Evolutionary conservation across 257 asterid species (phyloP), one percentile per base, ranked within the genome.

Genomic region (Nicotiana benthamiana): DNA sequence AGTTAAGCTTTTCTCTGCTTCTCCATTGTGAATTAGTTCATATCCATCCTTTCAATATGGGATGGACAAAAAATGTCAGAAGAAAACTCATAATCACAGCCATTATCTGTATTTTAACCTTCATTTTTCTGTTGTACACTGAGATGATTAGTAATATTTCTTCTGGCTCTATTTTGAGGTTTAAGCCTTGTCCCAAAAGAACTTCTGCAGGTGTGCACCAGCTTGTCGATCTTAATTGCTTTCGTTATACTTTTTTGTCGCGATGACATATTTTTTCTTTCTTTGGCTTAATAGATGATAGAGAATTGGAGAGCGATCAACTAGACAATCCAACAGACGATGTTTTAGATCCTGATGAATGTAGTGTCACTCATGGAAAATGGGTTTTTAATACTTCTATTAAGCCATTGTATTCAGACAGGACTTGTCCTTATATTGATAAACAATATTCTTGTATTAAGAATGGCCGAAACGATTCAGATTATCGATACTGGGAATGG

Each of bases 331-430:
- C 89, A 72, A 89, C 91, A 27, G 98, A 94, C 80, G 97, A 91
- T 74, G 92, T 63, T 82, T 93, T 95, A 64, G 96, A 92, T 83
- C 94, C 96, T 5, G 91, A 95, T 57, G 97, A 92, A 80, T 93
- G 99, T 80, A 81, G 86, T 30, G 83, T 91, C 28, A 82, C 30
- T 22, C 86, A 85, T 11, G 99, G 99, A 53, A 90, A 90, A 86
- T 93, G 98, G 98, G 90, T 93, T 22, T 93, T 89, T 79, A 92
- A 95, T 75, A 66, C 86, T 85, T 40, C 96, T 3, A 82, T 89
- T 16, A 85, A 89, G 87, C 99, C 99, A 13, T 52, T 86, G 76
- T 95, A 95, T 43, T 65, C 96, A 6, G 99, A 93, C 84, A 84
- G 81, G 79, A 84, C 88, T 0, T 95, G 98, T 65, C 96, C 97